Evolutionary conservation across 345 rosid species (phyloP).

Genomic region (Pugionium cornutum): DNA sequence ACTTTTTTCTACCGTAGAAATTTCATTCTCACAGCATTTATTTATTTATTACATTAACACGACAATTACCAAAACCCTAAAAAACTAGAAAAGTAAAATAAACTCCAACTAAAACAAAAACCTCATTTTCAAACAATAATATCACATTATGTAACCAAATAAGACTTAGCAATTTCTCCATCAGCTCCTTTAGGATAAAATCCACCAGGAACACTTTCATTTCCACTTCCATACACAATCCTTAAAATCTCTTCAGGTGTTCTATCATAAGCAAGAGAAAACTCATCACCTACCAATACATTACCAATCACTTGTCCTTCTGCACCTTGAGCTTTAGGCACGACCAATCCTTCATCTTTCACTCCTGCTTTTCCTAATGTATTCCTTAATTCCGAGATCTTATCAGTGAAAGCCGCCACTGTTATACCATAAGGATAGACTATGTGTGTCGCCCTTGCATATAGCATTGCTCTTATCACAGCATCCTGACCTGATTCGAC

Average conservation of each 20-base stretch:
- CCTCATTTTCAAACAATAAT: background rate
- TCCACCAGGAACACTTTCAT: slow-evolving; percentile 56
- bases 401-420: slow-evolving; percentile 29
- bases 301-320: slow-evolving; percentile 52
- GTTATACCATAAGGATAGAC: slow-evolving; percentile 40
- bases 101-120: slow-evolving; percentile 25
- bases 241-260: slow-evolving; percentile 60
- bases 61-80: slow-evolving; percentile 18
- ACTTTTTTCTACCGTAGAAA: background rate
- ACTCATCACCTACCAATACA: slow-evolving; percentile 54
- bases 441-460: slow-evolving; percentile 32
- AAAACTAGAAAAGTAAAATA: slow-evolving; percentile 1
- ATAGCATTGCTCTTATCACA: slow-evolving; percentile 59
- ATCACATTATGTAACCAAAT: slow-evolving; percentile 27
- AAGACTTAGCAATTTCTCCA: slow-evolving; percentile 57
- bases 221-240: slow-evolving; percentile 65
- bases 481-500: slow-evolving; percentile 88
- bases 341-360: slow-evolving; percentile 64
- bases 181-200: slow-evolving; percentile 65
- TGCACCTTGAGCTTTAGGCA: slow-evolving; percentile 38
- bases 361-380: slow-evolving; percentile 30
- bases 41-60: slow-evolving; percentile 14
- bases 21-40: slow-evolving; percentile 3
- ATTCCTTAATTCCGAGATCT: slow-evolving; percentile 32
- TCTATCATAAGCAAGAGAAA: slow-evolving; percentile 50